These are phyloP conservation scores for Colletotrichum incanum DNA, from an alignment of 2,329 filamentous ascomycete species.

Conservation along the genomic window DNA sequence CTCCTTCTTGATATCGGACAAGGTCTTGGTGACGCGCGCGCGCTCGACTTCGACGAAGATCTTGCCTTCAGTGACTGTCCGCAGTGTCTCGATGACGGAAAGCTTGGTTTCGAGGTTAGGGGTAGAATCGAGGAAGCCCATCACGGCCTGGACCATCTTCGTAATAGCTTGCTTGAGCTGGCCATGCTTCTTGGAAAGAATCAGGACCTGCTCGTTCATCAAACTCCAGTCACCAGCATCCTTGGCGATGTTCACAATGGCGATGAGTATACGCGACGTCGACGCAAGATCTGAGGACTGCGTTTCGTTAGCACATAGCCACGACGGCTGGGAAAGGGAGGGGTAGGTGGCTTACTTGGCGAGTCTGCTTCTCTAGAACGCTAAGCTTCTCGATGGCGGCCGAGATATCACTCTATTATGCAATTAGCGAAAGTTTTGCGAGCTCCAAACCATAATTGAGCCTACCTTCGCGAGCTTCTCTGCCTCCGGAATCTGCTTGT, in stretches of 20 bases:
- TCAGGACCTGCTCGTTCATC: constrained; percentile 95
- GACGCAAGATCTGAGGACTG: constrained; percentile 96
- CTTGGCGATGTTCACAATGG: constrained; percentile 95
- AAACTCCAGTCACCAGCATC: constrained; percentile 92
- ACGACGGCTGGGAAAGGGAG: constrained; percentile 46
- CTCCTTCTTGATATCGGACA: constrained; percentile 97
- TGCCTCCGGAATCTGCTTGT: constrained; percentile 91
- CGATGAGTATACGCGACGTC: constrained; percentile 88
- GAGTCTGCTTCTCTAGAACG: constrained; percentile 93
- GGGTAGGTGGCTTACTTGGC: constrained; percentile 77
- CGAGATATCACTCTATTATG: constrained; percentile 79
- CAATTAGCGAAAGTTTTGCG: constrained; percentile 4
- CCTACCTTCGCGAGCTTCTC: constrained; percentile 89
- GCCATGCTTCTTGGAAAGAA: constrained; percentile 99
- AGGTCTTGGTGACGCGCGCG: constrained; percentile 92
- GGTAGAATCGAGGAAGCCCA: constrained; percentile 90
- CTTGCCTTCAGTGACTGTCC: constrained; percentile 98
- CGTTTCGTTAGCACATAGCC: constrained; percentile 35
- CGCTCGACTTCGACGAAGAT: constrained; percentile 99
- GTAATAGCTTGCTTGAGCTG: constrained; percentile 99
- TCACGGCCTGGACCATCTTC: constrained; percentile 98
- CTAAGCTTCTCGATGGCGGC: constrained; percentile 95
- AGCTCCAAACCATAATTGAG: not conserved
- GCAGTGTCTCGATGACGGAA: constrained; percentile 92
- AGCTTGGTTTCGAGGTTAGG: constrained; percentile 91